These are phyloP conservation scores for Debaryomycetaceae sp. DNA, from an alignment of 1,139 yeast genomes.

Conservation along the genomic window DNA sequence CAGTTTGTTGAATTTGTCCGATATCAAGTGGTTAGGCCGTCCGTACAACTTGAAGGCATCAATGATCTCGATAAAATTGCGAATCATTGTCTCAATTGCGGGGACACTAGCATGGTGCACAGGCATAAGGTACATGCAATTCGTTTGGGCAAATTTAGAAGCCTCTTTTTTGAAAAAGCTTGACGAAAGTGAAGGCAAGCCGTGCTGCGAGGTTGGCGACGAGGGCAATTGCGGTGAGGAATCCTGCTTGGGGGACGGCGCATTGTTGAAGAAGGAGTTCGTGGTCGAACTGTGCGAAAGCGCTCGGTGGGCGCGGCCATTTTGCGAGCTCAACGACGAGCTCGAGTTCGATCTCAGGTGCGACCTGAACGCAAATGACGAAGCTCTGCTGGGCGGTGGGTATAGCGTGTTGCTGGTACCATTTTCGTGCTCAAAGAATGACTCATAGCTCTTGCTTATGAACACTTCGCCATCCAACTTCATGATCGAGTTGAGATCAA, in stretches of 20 bases:
- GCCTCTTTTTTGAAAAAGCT: constrained; percentile 22
- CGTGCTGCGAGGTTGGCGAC: constrained; percentile 15
- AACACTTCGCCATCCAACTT: constrained; percentile 47
- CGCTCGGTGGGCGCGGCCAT: constrained; percentile 21
- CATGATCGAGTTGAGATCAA: constrained; percentile 50
- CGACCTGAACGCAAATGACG: constrained; percentile 8
- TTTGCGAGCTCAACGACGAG: constrained; percentile 3
- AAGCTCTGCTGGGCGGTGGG: constrained; percentile 9
- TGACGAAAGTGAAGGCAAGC: constrained; percentile 9
- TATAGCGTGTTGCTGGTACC: neutral
- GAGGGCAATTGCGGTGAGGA: constrained; percentile 7
- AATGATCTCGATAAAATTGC: constrained; percentile 48
- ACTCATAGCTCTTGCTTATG: constrained; percentile 39
- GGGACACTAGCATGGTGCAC: constrained; percentile 52
- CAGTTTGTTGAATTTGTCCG: constrained; percentile 40
- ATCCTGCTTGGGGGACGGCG: constrained; percentile 17
- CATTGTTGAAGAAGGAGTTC: constrained; percentile 22
- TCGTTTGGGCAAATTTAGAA: constrained; percentile 25
- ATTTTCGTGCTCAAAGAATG: constrained; percentile 19
- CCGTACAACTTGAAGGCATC: constrained; percentile 55
- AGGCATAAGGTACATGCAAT: constrained; percentile 48
- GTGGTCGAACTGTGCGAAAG: constrained; percentile 20
- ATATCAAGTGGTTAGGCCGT: constrained; percentile 46
- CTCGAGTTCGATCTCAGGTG: constrained; percentile 7
- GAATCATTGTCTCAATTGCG: constrained; percentile 54